Percentiles rank a stretch among this genome's conserved stretches.
These are phyloP conservation scores for Talaromyces sp. DNA, from an alignment of 2,329 filamentous ascomycete species.

Conservation along the genomic window DNA sequence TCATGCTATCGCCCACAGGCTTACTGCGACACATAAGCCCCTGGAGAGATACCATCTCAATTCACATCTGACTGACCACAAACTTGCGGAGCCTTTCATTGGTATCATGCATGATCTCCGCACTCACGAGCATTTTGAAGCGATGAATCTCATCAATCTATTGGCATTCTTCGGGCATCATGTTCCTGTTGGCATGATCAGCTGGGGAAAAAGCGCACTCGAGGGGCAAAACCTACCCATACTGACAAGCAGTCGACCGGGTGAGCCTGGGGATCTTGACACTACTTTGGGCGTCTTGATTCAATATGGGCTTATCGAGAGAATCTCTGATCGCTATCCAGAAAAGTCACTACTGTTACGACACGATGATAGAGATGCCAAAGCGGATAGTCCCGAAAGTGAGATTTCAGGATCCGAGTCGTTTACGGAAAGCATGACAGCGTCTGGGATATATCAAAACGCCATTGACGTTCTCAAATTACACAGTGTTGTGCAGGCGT, in stretches of 20 bases:
- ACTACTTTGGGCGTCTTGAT: constrained; percentile 44
- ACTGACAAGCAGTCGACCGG: constrained; percentile 31
- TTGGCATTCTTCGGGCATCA: constrained; percentile 61
- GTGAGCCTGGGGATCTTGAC: constrained; percentile 39
- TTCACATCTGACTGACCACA: constrained; percentile 53
- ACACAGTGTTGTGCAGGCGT: constrained; percentile 45
- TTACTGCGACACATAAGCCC: constrained; percentile 58
- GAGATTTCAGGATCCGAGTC: constrained; percentile 21
- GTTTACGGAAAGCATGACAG: constrained; percentile 32
- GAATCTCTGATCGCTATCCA: constrained; percentile 32
- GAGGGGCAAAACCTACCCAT: constrained; percentile 32
- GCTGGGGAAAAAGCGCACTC: constrained; percentile 45
- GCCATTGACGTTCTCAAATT: constrained; percentile 44
- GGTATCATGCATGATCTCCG: constrained; percentile 46
- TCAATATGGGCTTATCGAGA: constrained; percentile 42
- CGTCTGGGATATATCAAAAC: constrained; percentile 27
- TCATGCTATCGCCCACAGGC: constrained; percentile 58
- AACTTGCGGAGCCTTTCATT: constrained; percentile 47
- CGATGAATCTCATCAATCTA: constrained; percentile 60
- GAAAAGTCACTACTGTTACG: constrained; percentile 1
- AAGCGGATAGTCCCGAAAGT: constrained; percentile 5
- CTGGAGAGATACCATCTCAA: constrained; percentile 56
- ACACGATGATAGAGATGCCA: background rate
- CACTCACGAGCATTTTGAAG: constrained; percentile 43
- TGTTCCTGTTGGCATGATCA: constrained; percentile 62